Percentiles rank a stretch among this genome's conserved stretches.
Evolutionary conservation across 352 stramenopile species (phyloP).

Genomic region (Phytophthora pinifolia): DNA sequence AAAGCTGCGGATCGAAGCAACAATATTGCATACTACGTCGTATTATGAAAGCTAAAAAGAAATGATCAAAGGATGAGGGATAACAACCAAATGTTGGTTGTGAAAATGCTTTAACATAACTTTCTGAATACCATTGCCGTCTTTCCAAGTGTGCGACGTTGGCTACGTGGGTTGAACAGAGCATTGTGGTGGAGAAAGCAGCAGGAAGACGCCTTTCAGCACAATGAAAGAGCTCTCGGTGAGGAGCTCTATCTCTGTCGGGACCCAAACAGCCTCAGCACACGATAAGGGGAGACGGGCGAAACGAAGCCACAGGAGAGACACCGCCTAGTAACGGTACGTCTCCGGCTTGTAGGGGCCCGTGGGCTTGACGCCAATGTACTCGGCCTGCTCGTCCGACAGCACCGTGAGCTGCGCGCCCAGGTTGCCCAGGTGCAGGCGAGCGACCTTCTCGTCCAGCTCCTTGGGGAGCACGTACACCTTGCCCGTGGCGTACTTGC

Average conservation of each 20-base stretch:
- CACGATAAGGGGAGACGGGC: constrained; percentile 1
- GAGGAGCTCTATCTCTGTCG: constrained; percentile 22
- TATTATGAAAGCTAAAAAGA: no score
- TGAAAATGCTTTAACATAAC: constrained; percentile 18
- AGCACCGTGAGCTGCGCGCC: constrained; percentile 96
- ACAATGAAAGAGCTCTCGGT: constrained; percentile 31
- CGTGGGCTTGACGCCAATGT: constrained; percentile 94
- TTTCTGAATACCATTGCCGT: constrained; percentile 18
- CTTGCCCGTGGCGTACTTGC: constrained; percentile 96
- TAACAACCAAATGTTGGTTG: constrained; percentile 6
- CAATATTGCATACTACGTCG: no score
- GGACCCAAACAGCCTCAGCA: constrained; percentile 23
- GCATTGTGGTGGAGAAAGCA: constrained; percentile 37
- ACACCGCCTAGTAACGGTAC: constrained; percentile 96
- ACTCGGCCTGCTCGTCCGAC: constrained; percentile 96
- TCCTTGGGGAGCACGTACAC: constrained; percentile 99
- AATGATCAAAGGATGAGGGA: no score
- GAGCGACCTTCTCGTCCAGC: constrained; percentile 98
- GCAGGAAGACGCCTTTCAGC: constrained; percentile 26
- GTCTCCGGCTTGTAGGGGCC: constrained; percentile 98
- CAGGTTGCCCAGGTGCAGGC: constrained; percentile 95
- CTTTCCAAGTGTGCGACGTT: constrained; percentile 5
- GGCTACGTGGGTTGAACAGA: constrained; percentile 23
- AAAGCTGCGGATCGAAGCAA: no score
- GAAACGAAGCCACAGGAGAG: no score